These are phyloP conservation scores for Bauhinia variegata DNA, from an alignment of 306 rosid species.

Conservation along the genomic window DNA sequence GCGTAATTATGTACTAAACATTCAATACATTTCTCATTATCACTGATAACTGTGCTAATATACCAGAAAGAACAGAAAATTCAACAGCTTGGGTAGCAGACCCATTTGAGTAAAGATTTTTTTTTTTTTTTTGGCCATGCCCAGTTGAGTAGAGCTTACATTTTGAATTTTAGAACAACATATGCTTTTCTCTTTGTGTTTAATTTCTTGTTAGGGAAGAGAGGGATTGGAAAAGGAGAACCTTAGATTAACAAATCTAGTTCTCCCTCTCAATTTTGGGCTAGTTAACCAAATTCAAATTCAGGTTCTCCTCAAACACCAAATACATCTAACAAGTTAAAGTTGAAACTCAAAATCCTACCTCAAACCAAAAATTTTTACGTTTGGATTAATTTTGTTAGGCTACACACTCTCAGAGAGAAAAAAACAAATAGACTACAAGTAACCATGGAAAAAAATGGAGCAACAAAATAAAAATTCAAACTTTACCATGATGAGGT, in stretches of 20 bases:
- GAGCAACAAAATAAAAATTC: too few species aligned
- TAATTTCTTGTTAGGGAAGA: too few species aligned
- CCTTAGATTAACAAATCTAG: too few species aligned
- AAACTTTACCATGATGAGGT: slow-evolving; percentile 43
- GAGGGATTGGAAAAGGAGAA: too few species aligned
- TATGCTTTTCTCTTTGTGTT: slow-evolving; percentile 3
- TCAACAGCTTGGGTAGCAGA: background rate
- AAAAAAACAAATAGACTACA: background rate
- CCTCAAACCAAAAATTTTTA: too few species aligned
- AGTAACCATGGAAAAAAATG: too few species aligned
- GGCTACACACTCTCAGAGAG: too few species aligned
- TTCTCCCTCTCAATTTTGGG: too few species aligned
- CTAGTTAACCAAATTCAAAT: too few species aligned
- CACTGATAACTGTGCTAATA: background rate
- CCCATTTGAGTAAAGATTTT: slow-evolving; percentile 24
- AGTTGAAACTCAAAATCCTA: slow-evolving; percentile 6
- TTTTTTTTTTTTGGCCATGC: background rate
- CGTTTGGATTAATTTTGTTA: too few species aligned
- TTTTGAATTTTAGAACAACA: background rate
- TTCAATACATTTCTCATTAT: background rate
- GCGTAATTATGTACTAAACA: too few species aligned
- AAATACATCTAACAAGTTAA: background rate
- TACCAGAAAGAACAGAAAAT: background rate
- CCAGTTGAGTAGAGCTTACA: too few species aligned
- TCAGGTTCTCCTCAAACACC: slow-evolving; percentile 9